These are phyloP conservation scores for Austroboletus festivus DNA, from an alignment of 768 basidiomycete genomes.

Conservation along the genomic window DNA sequence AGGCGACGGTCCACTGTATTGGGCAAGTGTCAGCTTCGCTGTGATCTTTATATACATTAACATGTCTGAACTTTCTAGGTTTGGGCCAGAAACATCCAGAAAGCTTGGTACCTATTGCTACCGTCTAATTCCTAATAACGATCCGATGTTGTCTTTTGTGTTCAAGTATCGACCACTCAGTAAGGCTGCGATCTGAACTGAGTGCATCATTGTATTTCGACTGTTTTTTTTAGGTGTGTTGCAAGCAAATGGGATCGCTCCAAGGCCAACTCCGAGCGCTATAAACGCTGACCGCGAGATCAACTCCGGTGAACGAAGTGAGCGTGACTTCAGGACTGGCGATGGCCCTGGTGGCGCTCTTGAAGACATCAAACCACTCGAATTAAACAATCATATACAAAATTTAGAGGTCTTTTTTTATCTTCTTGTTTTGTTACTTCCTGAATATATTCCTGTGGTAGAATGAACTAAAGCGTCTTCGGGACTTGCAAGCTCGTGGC, in stretches of 20 bases:
- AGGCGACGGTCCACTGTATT: slow-evolving; percentile 18
- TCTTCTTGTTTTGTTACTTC: neutral
- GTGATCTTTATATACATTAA: neutral
- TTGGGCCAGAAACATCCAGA: slow-evolving; percentile 4
- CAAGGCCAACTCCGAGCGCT: neutral
- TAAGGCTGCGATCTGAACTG: no score
- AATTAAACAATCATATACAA: slow-evolving; percentile 1
- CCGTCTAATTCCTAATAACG: neutral
- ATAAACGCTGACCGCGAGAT: neutral
- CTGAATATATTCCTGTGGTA: neutral
- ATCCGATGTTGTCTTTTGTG: slow-evolving; percentile 13
- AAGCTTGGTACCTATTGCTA: fast-evolving
- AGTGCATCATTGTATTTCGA: neutral
- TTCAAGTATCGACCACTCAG: slow-evolving; percentile 21
- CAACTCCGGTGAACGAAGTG: neutral
- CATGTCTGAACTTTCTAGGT: slow-evolving; percentile 4
- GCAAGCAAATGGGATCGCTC: slow-evolving; percentile 20
- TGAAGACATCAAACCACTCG: slow-evolving; percentile 1
- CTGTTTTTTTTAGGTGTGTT: slow-evolving; percentile 10
- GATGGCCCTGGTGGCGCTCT: neutral
- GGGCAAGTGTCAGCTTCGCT: slow-evolving; percentile 6
- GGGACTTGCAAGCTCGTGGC: neutral
- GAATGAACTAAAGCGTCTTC: slow-evolving; percentile 17
- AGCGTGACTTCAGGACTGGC: no score
- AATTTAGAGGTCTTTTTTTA: slow-evolving; percentile 5